Evolutionary conservation across 2,329 filamentous ascomycete species (phyloP).

Genomic region (Blumeriella jaapii): DNA sequence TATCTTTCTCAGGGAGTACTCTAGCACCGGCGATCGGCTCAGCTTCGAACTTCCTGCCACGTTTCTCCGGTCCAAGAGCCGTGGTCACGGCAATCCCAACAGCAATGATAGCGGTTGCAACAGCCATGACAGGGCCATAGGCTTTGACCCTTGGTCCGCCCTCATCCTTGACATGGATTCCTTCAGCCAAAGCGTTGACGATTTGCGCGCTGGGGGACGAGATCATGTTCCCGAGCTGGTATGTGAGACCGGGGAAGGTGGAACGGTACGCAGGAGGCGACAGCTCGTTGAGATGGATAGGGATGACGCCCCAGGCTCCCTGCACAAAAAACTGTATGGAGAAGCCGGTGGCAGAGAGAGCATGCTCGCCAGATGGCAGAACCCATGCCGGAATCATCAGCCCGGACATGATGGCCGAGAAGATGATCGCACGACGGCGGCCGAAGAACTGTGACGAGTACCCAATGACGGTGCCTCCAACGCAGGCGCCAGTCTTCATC

Average conservation of each 20-base stretch:
- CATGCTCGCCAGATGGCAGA: constrained; percentile 42
- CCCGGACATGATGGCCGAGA: constrained; percentile 47
- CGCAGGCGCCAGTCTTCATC: constrained; percentile 54
- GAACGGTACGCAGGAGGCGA: constrained; percentile 48
- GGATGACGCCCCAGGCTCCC: constrained; percentile 51
- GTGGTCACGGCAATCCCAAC: constrained; percentile 56
- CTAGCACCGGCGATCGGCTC: constrained; percentile 39
- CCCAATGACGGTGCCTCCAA: constrained; percentile 52
- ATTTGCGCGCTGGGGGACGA: constrained; percentile 62
- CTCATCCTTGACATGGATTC: constrained; percentile 39
- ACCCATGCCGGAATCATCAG: constrained; percentile 74
- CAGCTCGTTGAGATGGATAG: constrained; percentile 53
- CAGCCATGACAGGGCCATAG: constrained; percentile 64
- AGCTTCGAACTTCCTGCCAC: constrained; percentile 55
- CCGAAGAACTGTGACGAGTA: constrained; percentile 58
- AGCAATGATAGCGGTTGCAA: constrained; percentile 67
- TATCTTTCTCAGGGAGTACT: constrained; percentile 17
- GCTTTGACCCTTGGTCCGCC: constrained; percentile 50
- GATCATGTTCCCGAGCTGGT: constrained; percentile 59
- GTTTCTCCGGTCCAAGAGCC: constrained; percentile 61
- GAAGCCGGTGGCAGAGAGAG: constrained; percentile 67
- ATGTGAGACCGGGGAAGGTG: constrained; percentile 50
- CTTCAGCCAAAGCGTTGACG: constrained; percentile 62
- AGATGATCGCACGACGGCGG: constrained; percentile 54
- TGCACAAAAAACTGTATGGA: constrained; percentile 72